Conservation (phyloP, 73 alveolate species). For the Urostyla sp. region DNA sequence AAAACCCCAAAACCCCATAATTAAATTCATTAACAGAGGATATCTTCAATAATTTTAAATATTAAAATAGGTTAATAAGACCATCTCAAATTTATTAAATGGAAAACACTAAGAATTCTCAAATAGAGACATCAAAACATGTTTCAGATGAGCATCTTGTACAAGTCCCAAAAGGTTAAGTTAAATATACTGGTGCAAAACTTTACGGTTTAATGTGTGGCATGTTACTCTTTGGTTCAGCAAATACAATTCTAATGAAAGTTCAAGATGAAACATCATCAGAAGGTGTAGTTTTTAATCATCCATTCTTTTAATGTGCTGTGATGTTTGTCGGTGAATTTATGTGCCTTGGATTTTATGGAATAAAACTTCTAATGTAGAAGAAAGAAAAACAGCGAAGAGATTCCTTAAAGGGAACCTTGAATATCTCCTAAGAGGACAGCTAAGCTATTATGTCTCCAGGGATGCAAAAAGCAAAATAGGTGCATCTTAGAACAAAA, state of each 20-base stretch:
- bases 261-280: constrained; percentile 68
- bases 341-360: constrained; percentile 67
- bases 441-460: constrained; percentile 56
- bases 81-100: no score
- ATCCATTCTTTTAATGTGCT: constrained; percentile 72
- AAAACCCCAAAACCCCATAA: no score
- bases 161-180: no score
- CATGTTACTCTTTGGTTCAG: constrained; percentile 77
- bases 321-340: constrained; percentile 80
- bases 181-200: neutral
- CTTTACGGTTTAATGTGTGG: constrained; percentile 74
- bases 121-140: no score
- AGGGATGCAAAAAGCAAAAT: constrained; percentile 36
- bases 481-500: constrained; percentile 39
- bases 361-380: neutral
- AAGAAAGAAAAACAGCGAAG: constrained; percentile 30
- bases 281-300: constrained; percentile 69
- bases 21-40: no score
- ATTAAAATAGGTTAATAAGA: no score
- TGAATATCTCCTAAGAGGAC: constrained; percentile 24
- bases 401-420: constrained; percentile 1
- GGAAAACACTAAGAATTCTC: no score
- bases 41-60: no score
- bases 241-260: constrained; percentile 81
- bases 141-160: no score